Percentiles rank a stretch among this genome's conserved stretches.
phyloP scores from a whole-genome alignment of 768 basidiomycete species.

The Lactarius hengduanensis region DNA sequence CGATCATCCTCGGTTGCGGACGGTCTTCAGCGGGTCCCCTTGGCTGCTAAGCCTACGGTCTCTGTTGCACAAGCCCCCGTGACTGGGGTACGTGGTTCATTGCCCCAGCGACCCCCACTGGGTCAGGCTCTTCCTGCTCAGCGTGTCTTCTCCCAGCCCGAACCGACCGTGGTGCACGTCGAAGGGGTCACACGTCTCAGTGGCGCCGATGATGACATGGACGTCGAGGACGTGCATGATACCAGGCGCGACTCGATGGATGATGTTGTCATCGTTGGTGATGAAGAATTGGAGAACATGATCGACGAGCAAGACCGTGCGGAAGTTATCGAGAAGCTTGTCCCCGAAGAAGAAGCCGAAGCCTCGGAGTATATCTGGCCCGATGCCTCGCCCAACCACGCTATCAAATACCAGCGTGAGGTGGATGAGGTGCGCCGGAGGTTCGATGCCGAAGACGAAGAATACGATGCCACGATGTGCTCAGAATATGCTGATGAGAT shows the following conservation, averaged over 20 bases:
- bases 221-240: constrained; percentile 48
- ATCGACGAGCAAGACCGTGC: constrained; percentile 47
- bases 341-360: constrained; percentile 27
- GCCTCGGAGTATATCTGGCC: constrained; percentile 53
- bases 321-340: constrained; percentile 46
- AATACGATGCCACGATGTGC: constrained; percentile 90
- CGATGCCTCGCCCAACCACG: constrained; percentile 63
- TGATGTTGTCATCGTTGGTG: constrained; percentile 45
- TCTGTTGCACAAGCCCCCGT: constrained; percentile 27
- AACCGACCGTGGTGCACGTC: constrained; percentile 39
- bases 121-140: constrained; percentile 40
- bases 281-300: constrained; percentile 66
- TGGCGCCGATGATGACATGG: constrained; percentile 52
- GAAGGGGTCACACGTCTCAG: constrained; percentile 21
- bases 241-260: constrained; percentile 40
- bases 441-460: constrained; percentile 71
- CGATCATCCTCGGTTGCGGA: constrained; percentile 66
- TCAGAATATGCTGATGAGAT: constrained; percentile 99
- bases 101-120: constrained; percentile 34
- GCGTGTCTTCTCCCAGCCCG: constrained; percentile 43
- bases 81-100: constrained; percentile 26
- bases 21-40: constrained; percentile 66
- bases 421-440: constrained; percentile 60
- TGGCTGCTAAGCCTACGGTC: constrained; percentile 48
- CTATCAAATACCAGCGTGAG: constrained; percentile 55